Evolutionary conservation across 768 basidiomycete species (phyloP).

Genomic region (Clavaria fumosa): DNA sequence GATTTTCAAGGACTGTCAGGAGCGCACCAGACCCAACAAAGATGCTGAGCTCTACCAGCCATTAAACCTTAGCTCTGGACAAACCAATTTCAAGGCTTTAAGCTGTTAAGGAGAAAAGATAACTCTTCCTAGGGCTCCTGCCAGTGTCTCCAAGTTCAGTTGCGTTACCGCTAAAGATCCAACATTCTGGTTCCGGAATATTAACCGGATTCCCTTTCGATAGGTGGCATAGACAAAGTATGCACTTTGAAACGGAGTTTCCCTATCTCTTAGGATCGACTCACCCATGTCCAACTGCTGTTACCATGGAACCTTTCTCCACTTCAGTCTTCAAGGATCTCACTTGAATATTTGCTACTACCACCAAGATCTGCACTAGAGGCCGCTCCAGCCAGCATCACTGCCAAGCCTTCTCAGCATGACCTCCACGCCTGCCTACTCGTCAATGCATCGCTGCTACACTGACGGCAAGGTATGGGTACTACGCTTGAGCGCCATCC

Average conservation of each 20-base stretch:
- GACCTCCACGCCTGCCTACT: slow-evolving; percentile 70
- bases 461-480: slow-evolving; percentile 73
- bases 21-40: slow-evolving; percentile 59
- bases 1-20: slow-evolving; percentile 61
- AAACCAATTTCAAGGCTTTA: slow-evolving; percentile 61
- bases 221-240: slow-evolving; percentile 48
- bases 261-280: slow-evolving; percentile 55
- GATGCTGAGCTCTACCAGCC: slow-evolving; percentile 56
- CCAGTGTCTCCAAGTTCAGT: slow-evolving; percentile 49
- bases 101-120: slow-evolving; percentile 65
- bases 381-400: slow-evolving; percentile 59
- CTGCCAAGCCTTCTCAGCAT: slow-evolving; percentile 52
- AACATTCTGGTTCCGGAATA: slow-evolving; percentile 66
- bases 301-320: slow-evolving; percentile 81
- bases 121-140: slow-evolving; percentile 64
- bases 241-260: slow-evolving; percentile 38
- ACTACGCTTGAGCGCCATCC: slow-evolving; percentile 80
- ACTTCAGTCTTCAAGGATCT: slow-evolving; percentile 81
- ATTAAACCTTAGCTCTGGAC: slow-evolving; percentile 57
- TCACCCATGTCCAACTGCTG: slow-evolving; percentile 79
- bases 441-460: slow-evolving; percentile 55
- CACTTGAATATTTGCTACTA: slow-evolving; percentile 83
- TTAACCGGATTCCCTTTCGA: slow-evolving; percentile 70
- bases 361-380: slow-evolving; percentile 81
- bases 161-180: slow-evolving; percentile 55